Conservation (phyloP, 805 yeast species). For the Schizosaccharomyces octosporus region DNA sequence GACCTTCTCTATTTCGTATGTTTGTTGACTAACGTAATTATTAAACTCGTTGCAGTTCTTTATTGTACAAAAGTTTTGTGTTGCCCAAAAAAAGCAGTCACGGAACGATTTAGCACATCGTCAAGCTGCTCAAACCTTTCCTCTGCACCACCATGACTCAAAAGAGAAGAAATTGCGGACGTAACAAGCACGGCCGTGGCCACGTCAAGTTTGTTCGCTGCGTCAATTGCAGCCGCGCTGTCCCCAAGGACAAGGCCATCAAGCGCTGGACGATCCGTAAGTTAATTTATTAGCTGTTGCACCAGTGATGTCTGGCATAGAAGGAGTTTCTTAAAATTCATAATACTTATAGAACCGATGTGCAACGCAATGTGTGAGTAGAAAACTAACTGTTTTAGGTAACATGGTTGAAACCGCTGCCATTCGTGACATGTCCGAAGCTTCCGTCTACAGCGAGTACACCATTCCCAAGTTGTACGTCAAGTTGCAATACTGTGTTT, state of each 20-base stretch:
- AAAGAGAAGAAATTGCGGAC: constrained; percentile 99
- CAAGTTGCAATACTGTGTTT: constrained; percentile 99
- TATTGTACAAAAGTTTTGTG: not conserved
- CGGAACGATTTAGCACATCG: not conserved
- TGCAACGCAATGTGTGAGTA: too few species aligned
- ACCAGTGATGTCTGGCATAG: not conserved
- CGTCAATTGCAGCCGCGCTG: constrained; percentile 98
- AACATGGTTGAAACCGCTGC: constrained; percentile 99
- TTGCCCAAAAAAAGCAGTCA: not conserved
- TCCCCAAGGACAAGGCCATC: constrained; percentile 99
- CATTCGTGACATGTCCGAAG: constrained; percentile 90
- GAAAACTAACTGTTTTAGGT: constrained; percentile 30
- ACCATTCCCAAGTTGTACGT: constrained; percentile 98
- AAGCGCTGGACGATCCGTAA: constrained; percentile 67
- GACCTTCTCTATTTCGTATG: too few species aligned
- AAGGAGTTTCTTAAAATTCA: not conserved
- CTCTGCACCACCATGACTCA: constrained; percentile 58
- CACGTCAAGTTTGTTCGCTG: constrained; percentile 99
- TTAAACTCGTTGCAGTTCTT: not conserved
- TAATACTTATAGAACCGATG: too few species aligned
- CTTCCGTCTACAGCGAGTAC: constrained; percentile 96
- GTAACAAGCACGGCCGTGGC: constrained; percentile 99
- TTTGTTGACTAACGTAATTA: too few species aligned
- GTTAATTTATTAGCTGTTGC: not conserved
- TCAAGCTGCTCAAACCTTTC: not conserved